phyloP scores from a whole-genome alignment of 495 filamentous ascomycete genomes.

The Zalerion maritima region DNA sequence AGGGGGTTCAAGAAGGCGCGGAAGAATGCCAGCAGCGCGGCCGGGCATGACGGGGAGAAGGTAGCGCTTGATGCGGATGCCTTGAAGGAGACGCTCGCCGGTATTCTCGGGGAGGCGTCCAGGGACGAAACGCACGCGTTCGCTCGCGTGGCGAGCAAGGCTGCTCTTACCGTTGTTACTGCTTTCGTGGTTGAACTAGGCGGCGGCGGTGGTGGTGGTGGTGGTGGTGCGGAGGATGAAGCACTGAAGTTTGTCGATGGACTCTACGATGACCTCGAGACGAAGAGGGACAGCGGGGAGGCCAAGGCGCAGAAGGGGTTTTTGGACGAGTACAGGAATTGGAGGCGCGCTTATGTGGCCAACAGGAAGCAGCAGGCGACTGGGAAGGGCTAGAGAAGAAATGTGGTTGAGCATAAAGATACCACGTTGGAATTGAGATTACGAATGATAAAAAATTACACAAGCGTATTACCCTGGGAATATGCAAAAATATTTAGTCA shows the following conservation, averaged over 20 bases:
- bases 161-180: conserved; percentile 32
- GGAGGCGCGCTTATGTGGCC: conserved; percentile 37
- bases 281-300: conserved; percentile 27
- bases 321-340: conserved; percentile 41
- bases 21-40: conserved; percentile 21
- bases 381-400: conserved; percentile 5
- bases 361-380: conserved; percentile 1
- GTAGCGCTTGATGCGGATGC: conserved; percentile 18
- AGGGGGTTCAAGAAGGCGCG: conserved; percentile 48
- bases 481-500: too few species aligned
- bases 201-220: conserved; percentile 17
- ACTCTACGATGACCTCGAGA: conserved; percentile 29
- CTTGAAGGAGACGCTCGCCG: conserved; percentile 42
- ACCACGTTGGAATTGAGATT: too few species aligned
- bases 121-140: conserved; percentile 39
- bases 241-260: conserved; percentile 13
- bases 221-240: conserved; percentile 8
- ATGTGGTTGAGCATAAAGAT: too few species aligned
- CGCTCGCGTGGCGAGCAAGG: conserved; percentile 31
- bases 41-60: conserved; percentile 22
- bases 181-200: conserved; percentile 22
- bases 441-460: too few species aligned
- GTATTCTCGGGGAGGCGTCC: conserved; percentile 58
- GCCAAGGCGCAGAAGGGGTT: conserved; percentile 33
- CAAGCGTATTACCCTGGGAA: too few species aligned